Conservation (phyloP, 23 red algal genomes). For the Gracilaria gracilis region DNA sequence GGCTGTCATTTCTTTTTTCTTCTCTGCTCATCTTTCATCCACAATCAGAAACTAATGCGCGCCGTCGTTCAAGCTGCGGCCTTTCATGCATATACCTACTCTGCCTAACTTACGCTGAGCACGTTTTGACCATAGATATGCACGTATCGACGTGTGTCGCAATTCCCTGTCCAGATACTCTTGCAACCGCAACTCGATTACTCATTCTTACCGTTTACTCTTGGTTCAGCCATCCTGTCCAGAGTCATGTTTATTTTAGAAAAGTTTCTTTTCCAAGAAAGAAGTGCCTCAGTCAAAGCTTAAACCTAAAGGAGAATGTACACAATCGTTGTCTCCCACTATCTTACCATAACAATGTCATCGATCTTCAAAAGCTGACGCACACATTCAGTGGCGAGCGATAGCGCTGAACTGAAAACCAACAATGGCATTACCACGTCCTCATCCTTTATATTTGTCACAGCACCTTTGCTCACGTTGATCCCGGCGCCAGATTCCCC, state of each 20-base stretch:
- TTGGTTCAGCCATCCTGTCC: neutral
- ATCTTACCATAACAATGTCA: conserved; percentile 95
- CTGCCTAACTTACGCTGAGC: conserved; percentile 2
- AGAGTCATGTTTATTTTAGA: neutral
- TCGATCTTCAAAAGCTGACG: conserved; percentile 97
- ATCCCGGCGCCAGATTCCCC: conserved; percentile 90
- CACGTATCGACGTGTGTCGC: neutral
- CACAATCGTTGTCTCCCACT: conserved; percentile 3
- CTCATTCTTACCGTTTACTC: conserved; percentile 4
- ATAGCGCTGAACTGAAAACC: conserved; percentile 89
- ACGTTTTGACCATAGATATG: neutral
- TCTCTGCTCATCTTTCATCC: conserved; percentile 23
- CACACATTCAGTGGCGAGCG: conserved; percentile 92
- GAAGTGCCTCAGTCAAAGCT: neutral
- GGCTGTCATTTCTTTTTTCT: neutral
- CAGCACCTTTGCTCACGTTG: conserved; percentile 85
- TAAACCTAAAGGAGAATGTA: neutral
- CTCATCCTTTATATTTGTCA: conserved; percentile 94
- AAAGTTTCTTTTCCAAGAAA: neutral
- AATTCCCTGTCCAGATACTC: neutral
- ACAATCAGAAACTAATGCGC: neutral
- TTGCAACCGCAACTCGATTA: conserved; percentile 13
- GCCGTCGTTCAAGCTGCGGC: neutral
- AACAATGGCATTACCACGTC: conserved; percentile 92
- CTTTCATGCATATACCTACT: neutral